phyloP scores from a whole-genome alignment of 2,329 filamentous ascomycete genomes.

The Phialophora tarda region DNA sequence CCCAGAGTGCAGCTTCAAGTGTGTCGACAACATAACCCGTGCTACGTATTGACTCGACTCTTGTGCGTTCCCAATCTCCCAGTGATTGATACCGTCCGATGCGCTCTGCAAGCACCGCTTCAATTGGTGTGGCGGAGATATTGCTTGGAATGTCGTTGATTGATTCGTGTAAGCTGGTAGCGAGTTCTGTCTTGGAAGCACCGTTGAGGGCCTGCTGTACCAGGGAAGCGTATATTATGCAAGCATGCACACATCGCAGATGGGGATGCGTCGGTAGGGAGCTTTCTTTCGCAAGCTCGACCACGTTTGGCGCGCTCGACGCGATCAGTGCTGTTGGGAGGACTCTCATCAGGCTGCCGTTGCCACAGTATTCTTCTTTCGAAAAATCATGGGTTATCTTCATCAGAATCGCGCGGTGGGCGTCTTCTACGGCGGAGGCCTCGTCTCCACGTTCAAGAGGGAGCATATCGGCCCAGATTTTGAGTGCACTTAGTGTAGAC shows the following conservation, averaged over 20 bases:
- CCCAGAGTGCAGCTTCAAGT: constrained; percentile 52
- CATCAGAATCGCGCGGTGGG: constrained; percentile 11
- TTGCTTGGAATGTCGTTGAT: constrained; percentile 29
- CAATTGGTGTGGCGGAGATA: constrained; percentile 18
- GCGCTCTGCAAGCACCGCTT: constrained; percentile 35
- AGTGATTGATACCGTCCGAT: constrained; percentile 36
- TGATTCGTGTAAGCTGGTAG: constrained; percentile 37
- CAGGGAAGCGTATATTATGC: constrained; percentile 47
- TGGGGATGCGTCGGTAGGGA: constrained; percentile 49
- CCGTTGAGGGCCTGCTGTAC: constrained; percentile 44
- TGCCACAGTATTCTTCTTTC: constrained; percentile 44
- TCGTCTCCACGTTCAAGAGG: background rate
- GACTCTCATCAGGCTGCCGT: constrained; percentile 53
- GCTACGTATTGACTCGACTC: constrained; percentile 42
- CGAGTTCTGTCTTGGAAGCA: constrained; percentile 39
- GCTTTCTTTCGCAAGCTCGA: constrained; percentile 38
- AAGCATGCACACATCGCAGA: constrained; percentile 48
- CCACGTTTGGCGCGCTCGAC: constrained; percentile 34
- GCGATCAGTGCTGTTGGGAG: constrained; percentile 47
- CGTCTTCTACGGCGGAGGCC: constrained; percentile 2
- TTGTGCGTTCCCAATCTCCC: constrained; percentile 41
- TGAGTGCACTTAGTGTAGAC: constrained; percentile 44
- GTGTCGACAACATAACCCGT: constrained; percentile 52
- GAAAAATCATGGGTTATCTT: constrained; percentile 25
- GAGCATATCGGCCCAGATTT: constrained; percentile 42